Percentiles rank a stretch among this genome's conserved stretches.
These are phyloP conservation scores for Pleurotus tuoliensis DNA, from an alignment of 768 basidiomycete species.

Conservation along the genomic window DNA sequence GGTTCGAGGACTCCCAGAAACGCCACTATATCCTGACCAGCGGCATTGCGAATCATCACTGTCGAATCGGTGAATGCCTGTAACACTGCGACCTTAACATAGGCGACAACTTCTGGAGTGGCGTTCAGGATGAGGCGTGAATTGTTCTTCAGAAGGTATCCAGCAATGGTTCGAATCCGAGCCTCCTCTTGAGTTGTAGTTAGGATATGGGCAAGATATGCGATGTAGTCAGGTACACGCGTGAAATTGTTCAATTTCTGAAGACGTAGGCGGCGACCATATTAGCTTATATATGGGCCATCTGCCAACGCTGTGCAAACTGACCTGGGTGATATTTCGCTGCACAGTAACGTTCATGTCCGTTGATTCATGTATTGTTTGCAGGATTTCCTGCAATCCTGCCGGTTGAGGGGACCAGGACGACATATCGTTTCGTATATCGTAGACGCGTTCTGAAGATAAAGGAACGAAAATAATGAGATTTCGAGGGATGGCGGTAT, in stretches of 20 bases:
- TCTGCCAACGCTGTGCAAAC: conserved; percentile 10
- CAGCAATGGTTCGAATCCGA: conserved; percentile 92
- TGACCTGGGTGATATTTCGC: conserved; percentile 77
- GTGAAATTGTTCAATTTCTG: conserved; percentile 88
- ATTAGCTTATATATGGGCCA: no score
- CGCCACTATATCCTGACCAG: conserved; percentile 88
- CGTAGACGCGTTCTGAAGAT: conserved; percentile 32
- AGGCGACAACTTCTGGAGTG: conserved; percentile 61
- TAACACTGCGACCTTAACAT: conserved; percentile 73
- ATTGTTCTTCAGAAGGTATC: conserved; percentile 96
- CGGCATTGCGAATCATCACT: conserved; percentile 89
- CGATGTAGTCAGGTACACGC: conserved; percentile 89
- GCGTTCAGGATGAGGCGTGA: conserved; percentile 71
- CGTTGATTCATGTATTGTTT: conserved; percentile 89
- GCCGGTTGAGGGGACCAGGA: conserved; percentile 82
- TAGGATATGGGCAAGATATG: conserved; percentile 93
- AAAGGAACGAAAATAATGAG: conserved; percentile 10
- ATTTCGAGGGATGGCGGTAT: conserved; percentile 4
- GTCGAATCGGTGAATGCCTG: conserved; percentile 78
- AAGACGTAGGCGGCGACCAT: neutral
- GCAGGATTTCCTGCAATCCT: conserved; percentile 88
- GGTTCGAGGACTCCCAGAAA: conserved; percentile 87
- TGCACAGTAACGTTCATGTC: conserved; percentile 74
- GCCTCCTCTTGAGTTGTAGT: conserved; percentile 83
- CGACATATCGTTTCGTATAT: conserved; percentile 40